Evolutionary conservation across 768 basidiomycete species (phyloP).

Genomic region (Rhizopogon rudus): DNA sequence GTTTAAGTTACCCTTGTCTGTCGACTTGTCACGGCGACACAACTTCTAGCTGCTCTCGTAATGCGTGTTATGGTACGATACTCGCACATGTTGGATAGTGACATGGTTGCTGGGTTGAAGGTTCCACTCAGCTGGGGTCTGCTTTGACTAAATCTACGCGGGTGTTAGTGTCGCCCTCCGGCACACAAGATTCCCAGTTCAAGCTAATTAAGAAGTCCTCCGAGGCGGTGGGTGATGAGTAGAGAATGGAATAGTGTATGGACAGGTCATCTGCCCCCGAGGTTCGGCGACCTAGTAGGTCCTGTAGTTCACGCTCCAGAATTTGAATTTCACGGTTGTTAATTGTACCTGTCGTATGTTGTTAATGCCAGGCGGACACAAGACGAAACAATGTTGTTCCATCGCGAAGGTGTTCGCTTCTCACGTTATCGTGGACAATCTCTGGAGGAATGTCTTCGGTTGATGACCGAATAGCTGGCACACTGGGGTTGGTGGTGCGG

Average conservation of each 20-base stretch:
- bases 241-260: not conserved
- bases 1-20: not conserved
- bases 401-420: not conserved
- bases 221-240: not conserved
- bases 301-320: not conserved
- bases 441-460: not conserved
- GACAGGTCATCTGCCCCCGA: too few species aligned
- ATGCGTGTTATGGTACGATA: not conserved
- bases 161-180: too few species aligned
- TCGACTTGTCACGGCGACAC: not conserved
- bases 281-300: not conserved
- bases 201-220: not conserved
- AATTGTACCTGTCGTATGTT: not conserved
- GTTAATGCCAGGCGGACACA: not conserved
- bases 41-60: not conserved
- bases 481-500: not conserved
- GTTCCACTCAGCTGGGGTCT: too few species aligned
- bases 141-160: too few species aligned
- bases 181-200: not conserved
- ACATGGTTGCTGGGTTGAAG: not conserved
- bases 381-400: not conserved
- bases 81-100: not conserved
- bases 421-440: conserved; percentile 8
- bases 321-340: not conserved
- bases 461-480: too few species aligned